These are phyloP conservation scores for Penicillium sp. DNA, from an alignment of 2,329 filamentous ascomycete species.

Conservation along the genomic window DNA sequence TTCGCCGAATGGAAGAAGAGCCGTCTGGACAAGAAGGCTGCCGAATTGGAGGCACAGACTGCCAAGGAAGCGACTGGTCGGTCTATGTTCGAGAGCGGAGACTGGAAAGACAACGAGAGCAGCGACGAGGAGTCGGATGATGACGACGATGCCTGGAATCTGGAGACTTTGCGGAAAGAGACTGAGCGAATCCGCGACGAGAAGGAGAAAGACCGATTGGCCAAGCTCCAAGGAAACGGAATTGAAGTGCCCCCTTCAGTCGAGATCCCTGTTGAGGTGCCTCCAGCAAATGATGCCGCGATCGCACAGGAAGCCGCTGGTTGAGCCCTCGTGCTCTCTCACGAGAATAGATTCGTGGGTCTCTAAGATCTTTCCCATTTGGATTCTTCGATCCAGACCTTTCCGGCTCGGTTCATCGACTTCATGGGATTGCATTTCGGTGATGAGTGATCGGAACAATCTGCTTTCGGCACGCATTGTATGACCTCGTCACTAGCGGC, in stretches of 20 bases:
- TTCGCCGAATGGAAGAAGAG: conserved; percentile 98
- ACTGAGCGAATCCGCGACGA: conserved; percentile 71
- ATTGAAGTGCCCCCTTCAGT: conserved; percentile 5
- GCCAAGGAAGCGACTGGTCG: conserved; percentile 95
- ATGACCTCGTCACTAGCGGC: conserved; percentile 24
- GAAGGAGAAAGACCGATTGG: conserved; percentile 73
- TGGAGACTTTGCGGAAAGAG: conserved; percentile 78
- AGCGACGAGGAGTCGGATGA: conserved; percentile 56
- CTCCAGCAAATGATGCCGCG: conserved; percentile 17
- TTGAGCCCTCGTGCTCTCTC: conserved; percentile 23
- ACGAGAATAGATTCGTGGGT: conserved; percentile 28
- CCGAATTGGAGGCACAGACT: conserved; percentile 83
- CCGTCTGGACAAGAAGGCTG: conserved; percentile 89
- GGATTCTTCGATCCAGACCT: conserved; percentile 7
- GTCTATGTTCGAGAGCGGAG: conserved; percentile 93
- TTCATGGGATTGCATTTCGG: conserved; percentile 22
- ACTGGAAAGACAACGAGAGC: conserved; percentile 70
- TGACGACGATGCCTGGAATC: conserved; percentile 67
- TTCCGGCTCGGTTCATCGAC: conserved; percentile 6
- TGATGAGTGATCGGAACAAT: conserved; percentile 28
- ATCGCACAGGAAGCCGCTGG: conserved; percentile 27
- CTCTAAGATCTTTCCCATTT: conserved; percentile 21
- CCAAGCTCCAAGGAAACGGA: conserved; percentile 31
- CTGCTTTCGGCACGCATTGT: conserved; percentile 10
- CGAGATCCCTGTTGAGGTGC: conserved; percentile 11